Evolutionary conservation across 345 rosid species (phyloP).

Genomic region (thale cress (Arabidopsis thaliana)): TAIR10.1 NC_003070.9:22905001-22905500

Average conservation of each 20-base stretch:
- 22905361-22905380: slow-evolving; percentile 11
- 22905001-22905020: slow-evolving; percentile 32
- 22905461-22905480: neutral
- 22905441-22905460: slow-evolving; percentile 11
- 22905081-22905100: slow-evolving; percentile 34
- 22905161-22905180: neutral
- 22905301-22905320: slow-evolving; percentile 36
- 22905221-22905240: neutral
- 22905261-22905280: neutral
- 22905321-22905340: neutral
- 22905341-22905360: neutral
- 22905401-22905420: slow-evolving; percentile 30
- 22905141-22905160: slow-evolving; percentile 25
- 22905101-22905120: slow-evolving; percentile 35
- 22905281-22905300: slow-evolving; percentile 20
- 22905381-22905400: slow-evolving; percentile 7
- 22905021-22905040: slow-evolving; percentile 22
- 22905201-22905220: neutral
- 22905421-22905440: slow-evolving; percentile 28
- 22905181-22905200: slow-evolving; percentile 32
- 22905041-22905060: slow-evolving; percentile 8
- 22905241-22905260: neutral
- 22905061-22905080: slow-evolving; percentile 39
- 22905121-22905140: neutral
- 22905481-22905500: slow-evolving; percentile 8